Base-by-base conservation (phyloP, 2,329 filamentous ascomycete species). In the Canariomyces notabilis region DNA sequence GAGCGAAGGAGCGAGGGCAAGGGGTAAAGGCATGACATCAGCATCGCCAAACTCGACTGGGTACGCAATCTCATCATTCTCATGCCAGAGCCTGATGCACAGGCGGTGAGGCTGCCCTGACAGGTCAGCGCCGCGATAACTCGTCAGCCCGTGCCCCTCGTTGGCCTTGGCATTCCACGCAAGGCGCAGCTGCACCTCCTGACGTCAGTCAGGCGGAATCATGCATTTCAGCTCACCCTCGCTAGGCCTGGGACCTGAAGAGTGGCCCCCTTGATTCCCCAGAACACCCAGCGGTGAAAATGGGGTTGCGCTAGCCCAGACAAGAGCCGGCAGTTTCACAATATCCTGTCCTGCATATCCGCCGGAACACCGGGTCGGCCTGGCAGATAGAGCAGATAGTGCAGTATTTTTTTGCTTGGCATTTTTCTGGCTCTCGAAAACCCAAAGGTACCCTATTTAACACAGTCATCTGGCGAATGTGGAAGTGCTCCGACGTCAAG, bases 361-460 rank as follows among this genome's bases (percentile, higher is more conserved):
- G 26, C 18, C 23, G 19, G 12, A 33, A 22, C 37, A 33, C n/a
- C 11, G 26, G 34, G 37, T n/a, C n/a, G 9, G 32, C 33, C 26
- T 29, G 26, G 26, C 14, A 5, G 4, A 12, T 29, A 9, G n/a
- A n/a, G n/a, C n/a, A n/a, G 4, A 12, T 29, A 29, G 4, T 29
- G 26, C 14, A 26, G 26, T 29, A 29, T n/a, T 31, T 37, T 38
- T 42, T 29, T 6, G 26, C 23, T 42, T 32, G 38, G 38, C 34
- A 37, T 33, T 32, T 37, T 36, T 15, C 19, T 36, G 37, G 32
- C 37, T 16, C 44, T 46, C 32, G n/a, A 29, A 41, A 14, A 36
- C 37, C 44, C 32, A 35, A 37, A 44, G 35, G 19, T 26, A 31
- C 22, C 39, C 49, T 51, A 49, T 43, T 46, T 43, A 49, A n/a